phyloP scores from a whole-genome alignment of 345 rosid species.

The Ricinus communis region DNA sequence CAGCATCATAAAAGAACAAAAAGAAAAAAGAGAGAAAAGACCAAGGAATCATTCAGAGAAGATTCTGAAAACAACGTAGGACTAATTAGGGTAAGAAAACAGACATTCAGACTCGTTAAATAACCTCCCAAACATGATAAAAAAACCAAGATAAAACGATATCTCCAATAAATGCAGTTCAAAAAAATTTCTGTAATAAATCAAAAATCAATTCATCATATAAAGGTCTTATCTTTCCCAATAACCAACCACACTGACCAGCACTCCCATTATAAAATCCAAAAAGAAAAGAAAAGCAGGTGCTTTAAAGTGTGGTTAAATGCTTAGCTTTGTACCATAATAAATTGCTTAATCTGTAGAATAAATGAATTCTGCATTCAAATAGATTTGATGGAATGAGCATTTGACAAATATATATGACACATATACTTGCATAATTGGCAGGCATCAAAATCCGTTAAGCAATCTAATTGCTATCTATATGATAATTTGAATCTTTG shows the following conservation, averaged over 20 bases:
- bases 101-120: not conserved
- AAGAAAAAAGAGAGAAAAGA: not conserved
- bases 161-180: too few species aligned
- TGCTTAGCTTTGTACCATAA: not conserved
- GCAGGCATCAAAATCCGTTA: not conserved
- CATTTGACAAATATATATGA: not conserved
- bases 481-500: too few species aligned
- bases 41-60: not conserved
- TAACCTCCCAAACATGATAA: too few species aligned
- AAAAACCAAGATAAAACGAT: not conserved
- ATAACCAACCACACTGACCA: not conserved
- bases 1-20: not conserved
- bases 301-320: not conserved
- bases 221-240: not conserved
- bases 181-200: too few species aligned
- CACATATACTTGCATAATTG: not conserved
- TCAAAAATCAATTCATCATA: constrained; percentile 1
- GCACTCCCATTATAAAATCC: not conserved
- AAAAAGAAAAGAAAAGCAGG: constrained; percentile 6
- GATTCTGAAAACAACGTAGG: not conserved
- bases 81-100: not conserved
- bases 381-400: not conserved
- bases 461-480: not conserved
- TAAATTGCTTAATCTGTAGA: not conserved
- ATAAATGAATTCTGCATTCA: not conserved